phyloP scores from a whole-genome alignment of 768 basidiomycete species.

The Chlorophyllum brunneum region DNA sequence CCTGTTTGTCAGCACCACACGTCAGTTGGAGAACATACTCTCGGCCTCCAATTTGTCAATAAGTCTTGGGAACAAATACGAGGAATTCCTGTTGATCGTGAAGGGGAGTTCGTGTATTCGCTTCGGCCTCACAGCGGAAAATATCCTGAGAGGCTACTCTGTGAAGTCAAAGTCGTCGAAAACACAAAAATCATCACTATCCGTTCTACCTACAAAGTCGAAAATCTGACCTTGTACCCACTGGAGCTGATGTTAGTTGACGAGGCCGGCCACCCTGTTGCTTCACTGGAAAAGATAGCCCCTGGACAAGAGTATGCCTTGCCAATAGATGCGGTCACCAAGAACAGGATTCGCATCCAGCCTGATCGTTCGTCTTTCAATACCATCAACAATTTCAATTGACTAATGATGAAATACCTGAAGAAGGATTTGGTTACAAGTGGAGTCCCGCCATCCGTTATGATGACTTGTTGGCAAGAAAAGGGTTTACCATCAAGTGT shows the following conservation, averaged over 20 bases:
- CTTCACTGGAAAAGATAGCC: conserved; percentile 81
- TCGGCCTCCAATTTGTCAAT: conserved; percentile 80
- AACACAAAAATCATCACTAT: conserved; percentile 94
- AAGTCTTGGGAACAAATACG: conserved; percentile 88
- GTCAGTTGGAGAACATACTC: conserved; percentile 74
- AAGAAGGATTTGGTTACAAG: conserved; percentile 95
- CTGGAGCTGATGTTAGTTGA: conserved; percentile 90
- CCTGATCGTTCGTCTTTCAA: conserved; percentile 74
- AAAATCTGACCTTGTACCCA: conserved; percentile 89
- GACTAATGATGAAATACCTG: conserved; percentile 6
- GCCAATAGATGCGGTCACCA: conserved; percentile 85
- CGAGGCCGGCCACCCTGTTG: conserved; percentile 74
- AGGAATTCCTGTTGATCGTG: conserved; percentile 87
- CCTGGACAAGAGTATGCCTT: conserved; percentile 87
- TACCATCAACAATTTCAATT: not conserved
- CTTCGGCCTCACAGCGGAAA: conserved; percentile 78
- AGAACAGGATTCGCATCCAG: conserved; percentile 78
- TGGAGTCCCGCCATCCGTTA: conserved; percentile 89
- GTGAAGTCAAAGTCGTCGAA: conserved; percentile 85
- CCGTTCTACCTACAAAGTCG: conserved; percentile 87
- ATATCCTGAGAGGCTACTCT: conserved; percentile 76
- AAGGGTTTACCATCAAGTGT: conserved; percentile 77
- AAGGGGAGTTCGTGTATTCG: conserved; percentile 86
- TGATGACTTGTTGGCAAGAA: conserved; percentile 76
- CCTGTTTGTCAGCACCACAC: conserved; percentile 43